Conservation (phyloP, 2,329 filamentous ascomycete genomes). For the Fusarium sambucinum region DNA sequence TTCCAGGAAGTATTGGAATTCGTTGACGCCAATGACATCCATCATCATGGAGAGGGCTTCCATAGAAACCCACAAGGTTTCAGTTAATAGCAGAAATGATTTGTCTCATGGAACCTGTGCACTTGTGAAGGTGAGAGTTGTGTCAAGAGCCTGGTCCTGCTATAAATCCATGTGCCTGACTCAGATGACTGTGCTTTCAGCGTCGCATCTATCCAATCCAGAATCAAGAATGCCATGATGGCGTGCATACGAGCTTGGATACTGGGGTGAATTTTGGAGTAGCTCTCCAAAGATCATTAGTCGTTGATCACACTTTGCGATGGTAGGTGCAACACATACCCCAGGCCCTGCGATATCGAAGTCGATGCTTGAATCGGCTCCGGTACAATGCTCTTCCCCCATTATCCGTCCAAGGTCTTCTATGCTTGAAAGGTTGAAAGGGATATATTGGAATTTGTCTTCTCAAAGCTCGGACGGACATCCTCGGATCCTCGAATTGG, state of each 20-base stretch:
- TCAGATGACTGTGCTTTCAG: accelerated
- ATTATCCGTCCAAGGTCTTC: neutral
- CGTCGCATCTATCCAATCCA: neutral
- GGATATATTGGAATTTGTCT: neutral
- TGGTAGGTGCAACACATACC: neutral
- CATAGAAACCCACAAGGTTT: neutral
- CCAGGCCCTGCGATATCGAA: constrained; percentile 31
- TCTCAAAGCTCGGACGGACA: neutral
- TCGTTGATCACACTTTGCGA: too few species aligned
- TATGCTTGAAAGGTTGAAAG: neutral
- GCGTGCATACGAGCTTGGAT: neutral
- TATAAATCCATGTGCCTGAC: accelerated
- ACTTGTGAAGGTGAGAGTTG: accelerated
- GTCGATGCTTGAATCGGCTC: constrained; percentile 3
- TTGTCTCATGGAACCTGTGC: accelerated
- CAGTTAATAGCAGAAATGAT: accelerated
- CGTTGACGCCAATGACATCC: accelerated
- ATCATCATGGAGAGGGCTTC: neutral
- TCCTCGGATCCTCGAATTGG: neutral
- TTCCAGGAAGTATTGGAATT: neutral
- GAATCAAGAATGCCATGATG: neutral
- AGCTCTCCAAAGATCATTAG: neutral
- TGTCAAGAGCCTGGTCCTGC: accelerated
- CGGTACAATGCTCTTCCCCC: neutral
- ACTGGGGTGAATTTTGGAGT: neutral